These are phyloP conservation scores for Lobulomyces angularis DNA, from an alignment of 192 early-diverging fungal species.

Conservation along the genomic window DNA sequence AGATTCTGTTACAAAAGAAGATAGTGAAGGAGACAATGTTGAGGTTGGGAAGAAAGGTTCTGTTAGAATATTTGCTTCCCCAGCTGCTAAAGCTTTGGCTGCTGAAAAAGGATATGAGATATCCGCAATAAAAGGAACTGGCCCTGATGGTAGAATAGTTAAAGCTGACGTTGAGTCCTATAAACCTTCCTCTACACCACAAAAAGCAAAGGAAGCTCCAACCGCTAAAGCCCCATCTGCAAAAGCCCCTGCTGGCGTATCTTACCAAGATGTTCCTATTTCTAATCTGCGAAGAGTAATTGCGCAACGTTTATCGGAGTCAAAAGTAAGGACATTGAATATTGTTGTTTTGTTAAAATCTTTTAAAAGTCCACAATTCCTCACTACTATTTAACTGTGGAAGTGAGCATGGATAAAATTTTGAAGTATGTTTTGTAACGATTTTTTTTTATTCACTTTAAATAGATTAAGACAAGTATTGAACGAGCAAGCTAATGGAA, in stretches of 20 bases:
- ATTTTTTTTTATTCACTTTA: conserved; percentile 1
- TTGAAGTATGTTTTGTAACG: conserved; percentile 24
- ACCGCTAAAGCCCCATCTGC: conserved; percentile 29
- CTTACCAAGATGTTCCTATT: conserved; percentile 8
- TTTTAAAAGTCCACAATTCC: conserved; percentile 40
- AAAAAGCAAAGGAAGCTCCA: conserved; percentile 9
- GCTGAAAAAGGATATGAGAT: conserved; percentile 71
- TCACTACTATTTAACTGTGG: conserved; percentile 60
- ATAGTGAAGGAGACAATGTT: too few relatives aligned
- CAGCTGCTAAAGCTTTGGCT: conserved; percentile 74
- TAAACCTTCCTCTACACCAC: conserved; percentile 19
- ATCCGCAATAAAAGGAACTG: conserved; percentile 65
- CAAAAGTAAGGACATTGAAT: too few relatives aligned
- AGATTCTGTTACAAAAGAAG: too few relatives aligned
- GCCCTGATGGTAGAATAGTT: conserved; percentile 78
- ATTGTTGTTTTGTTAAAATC: too few relatives aligned
- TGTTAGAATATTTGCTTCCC: conserved; percentile 72
- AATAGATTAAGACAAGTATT: conserved; percentile 66
- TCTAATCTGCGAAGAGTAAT: conserved; percentile 20
- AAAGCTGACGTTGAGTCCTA: conserved; percentile 79
- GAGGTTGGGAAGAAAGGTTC: too few relatives aligned
- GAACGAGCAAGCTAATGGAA: conserved; percentile 70
- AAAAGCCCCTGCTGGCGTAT: conserved; percentile 11
- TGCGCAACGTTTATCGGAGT: conserved; percentile 36
- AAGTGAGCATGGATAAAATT: conserved; percentile 76